Base-by-base conservation (phyloP, 2,329 filamentous ascomycete species). In the Hymenoscyphus repandus region DNA sequence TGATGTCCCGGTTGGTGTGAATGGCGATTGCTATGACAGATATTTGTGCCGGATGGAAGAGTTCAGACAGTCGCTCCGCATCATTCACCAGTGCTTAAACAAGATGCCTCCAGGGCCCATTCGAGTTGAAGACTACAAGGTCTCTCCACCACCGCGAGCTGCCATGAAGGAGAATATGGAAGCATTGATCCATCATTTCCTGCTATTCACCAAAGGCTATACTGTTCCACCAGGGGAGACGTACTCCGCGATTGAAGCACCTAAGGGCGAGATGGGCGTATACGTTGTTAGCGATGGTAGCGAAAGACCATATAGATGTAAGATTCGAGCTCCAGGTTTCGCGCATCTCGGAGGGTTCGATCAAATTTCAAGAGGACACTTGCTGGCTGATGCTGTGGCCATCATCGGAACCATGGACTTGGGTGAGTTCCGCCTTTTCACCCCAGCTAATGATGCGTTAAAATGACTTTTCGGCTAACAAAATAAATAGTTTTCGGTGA, bases 131-230 rank as follows among this genome's bases (percentile, higher is more conserved):
- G 93, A 99, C 73, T 99, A 97, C 83, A 99, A 99, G 82, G 82
- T 99, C 66, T 87, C 89, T 2, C 93, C 93, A 18, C 93, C 93
- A 56, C 95, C 93, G n/a, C 85, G 93, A 66, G 79, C 89, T 40
- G 93, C 93, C 66, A 99, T 99, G 93, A 99, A 99, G 82, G 93
- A 99, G 82, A 99, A 99, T 78, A 99, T 99, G 95, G 93, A 99
- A 76, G 91, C 93, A 36, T 82, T 99, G 39, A 99, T 99, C 69
- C 93, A 99, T 76, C 93, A 99, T 78, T 99, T 99, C 80, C 75
- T 99, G 60, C 84, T 99, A 48, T 99, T 92, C 78, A 97, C 91
- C 71, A 99, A 99, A 81, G 93, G 93, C 53, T 99, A 99, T 73
- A 82, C 90, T 40, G 93, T 99, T 3, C 93, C 93, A 39, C 93